A percentile compares a stretch with the other conserved stretches of the same genome.
Evolutionary conservation across 352 stramenopile genomes (phyloP).

Genomic region (Detonula confervacea): DNA sequence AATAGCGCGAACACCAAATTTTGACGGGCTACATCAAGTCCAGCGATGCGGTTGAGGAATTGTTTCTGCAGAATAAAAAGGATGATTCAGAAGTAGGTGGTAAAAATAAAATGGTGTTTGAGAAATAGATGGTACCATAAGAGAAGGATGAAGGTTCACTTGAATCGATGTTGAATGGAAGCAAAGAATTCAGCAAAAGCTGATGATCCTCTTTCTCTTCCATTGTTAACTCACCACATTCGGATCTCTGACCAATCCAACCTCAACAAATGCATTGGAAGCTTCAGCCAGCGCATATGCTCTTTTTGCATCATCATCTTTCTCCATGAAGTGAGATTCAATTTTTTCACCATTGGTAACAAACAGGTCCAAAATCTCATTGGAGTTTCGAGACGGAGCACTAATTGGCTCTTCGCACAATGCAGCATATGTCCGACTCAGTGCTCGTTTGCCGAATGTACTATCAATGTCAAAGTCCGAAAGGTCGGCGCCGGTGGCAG

Average conservation of each 20-base stretch:
- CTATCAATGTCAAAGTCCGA: constrained; percentile 78
- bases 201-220: constrained; percentile 1
- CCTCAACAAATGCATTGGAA: constrained; percentile 44
- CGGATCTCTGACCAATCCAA: constrained; percentile 49
- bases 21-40: constrained; percentile 53
- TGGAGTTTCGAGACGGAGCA: constrained; percentile 36
- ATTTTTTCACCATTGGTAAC: constrained; percentile 3
- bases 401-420: constrained; percentile 30
- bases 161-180: too few relatives aligned
- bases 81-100: too few relatives aligned
- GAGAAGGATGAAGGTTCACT: not conserved
- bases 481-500: constrained; percentile 78
- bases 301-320: constrained; percentile 31
- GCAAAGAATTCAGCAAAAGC: not conserved
- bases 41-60: constrained; percentile 66
- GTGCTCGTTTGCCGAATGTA: constrained; percentile 54
- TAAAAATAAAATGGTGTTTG: constrained; percentile 60
- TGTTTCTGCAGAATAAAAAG: constrained; percentile 44
- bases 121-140: constrained; percentile 1
- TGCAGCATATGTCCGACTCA: constrained; percentile 48
- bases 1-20: constrained; percentile 60
- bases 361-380: constrained; percentile 64
- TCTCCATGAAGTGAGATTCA: constrained; percentile 19
- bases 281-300: constrained; percentile 39
- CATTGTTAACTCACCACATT: constrained; percentile 34